A percentile compares a stretch with the other conserved stretches of the same genome.
Conservation (phyloP, 2,329 filamentous ascomycete genomes). For the Diaporthe sp. region DNA sequence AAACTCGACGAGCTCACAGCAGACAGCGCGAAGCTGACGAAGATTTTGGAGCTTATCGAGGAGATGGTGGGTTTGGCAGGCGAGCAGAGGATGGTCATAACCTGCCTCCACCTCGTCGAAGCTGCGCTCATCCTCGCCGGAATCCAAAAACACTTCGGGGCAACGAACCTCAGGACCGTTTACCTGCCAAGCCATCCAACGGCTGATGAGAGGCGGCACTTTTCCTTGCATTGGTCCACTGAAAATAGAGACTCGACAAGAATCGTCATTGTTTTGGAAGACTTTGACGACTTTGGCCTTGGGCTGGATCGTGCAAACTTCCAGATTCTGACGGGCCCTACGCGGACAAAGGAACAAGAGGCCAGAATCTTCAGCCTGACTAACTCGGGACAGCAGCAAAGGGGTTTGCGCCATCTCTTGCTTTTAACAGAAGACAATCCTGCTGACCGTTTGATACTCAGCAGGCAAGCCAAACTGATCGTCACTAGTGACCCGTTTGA, state of each 20-base stretch:
- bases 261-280: background rate
- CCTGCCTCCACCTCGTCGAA: background rate
- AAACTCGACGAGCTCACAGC: background rate
- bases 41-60: background rate
- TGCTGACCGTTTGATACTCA: constrained; percentile 1
- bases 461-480: background rate
- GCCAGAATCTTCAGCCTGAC: constrained; percentile 16
- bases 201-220: background rate
- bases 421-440: background rate
- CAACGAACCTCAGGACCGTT: background rate
- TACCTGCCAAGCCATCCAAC: constrained; percentile 5
- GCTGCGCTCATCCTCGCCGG: background rate
- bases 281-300: background rate
- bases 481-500: constrained; percentile 5
- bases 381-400: background rate
- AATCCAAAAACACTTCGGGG: background rate
- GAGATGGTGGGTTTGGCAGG: background rate
- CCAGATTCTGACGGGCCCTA: background rate
- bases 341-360: constrained; percentile 1
- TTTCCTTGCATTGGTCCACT: background rate
- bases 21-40: background rate
- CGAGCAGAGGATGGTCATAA: background rate
- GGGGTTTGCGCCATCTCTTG: background rate
- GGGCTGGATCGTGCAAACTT: constrained; percentile 9
- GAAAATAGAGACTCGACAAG: background rate